These are phyloP conservation scores for Trametes elegans DNA, from an alignment of 768 basidiomycete species.

Conservation along the genomic window DNA sequence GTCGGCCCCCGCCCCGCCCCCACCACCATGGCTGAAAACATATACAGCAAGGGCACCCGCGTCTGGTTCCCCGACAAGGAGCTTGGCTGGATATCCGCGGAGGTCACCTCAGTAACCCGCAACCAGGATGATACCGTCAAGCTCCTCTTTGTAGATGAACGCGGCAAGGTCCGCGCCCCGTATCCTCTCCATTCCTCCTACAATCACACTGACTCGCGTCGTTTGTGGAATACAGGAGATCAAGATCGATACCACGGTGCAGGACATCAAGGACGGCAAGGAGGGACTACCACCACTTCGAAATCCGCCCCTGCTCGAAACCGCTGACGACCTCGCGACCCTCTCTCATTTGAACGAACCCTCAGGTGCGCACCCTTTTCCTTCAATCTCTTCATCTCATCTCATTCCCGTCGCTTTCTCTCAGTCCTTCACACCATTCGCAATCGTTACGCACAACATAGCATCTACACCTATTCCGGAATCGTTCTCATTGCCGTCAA, in stretches of 20 bases:
- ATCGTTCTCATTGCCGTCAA: constrained; percentile 99
- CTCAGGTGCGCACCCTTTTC: constrained; percentile 57
- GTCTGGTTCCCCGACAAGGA: constrained; percentile 96
- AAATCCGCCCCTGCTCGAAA: constrained; percentile 95
- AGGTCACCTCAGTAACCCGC: constrained; percentile 67
- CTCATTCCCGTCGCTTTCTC: neutral
- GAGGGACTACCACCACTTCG: constrained; percentile 87
- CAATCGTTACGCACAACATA: constrained; percentile 94
- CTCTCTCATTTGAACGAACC: constrained; percentile 98
- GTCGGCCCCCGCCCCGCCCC: neutral
- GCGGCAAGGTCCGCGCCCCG: constrained; percentile 75
- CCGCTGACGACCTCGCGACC: constrained; percentile 96
- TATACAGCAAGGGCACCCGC: constrained; percentile 86
- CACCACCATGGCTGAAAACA: constrained; percentile 77
- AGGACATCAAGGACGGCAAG: constrained; percentile 77
- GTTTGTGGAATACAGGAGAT: constrained; percentile 55
- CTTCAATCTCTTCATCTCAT: neutral
- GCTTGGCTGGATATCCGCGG: constrained; percentile 90
- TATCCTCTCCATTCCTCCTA: constrained; percentile 4
- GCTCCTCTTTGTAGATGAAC: constrained; percentile 85
- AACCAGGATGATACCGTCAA: constrained; percentile 72
- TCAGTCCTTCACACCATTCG: constrained; percentile 94
- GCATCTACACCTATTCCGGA: constrained; percentile 98
- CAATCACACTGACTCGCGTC: neutral
- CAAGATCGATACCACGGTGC: constrained; percentile 71